Base-by-base conservation (phyloP, 169 alveolate species). In the Eimeria necatrix region DNA sequence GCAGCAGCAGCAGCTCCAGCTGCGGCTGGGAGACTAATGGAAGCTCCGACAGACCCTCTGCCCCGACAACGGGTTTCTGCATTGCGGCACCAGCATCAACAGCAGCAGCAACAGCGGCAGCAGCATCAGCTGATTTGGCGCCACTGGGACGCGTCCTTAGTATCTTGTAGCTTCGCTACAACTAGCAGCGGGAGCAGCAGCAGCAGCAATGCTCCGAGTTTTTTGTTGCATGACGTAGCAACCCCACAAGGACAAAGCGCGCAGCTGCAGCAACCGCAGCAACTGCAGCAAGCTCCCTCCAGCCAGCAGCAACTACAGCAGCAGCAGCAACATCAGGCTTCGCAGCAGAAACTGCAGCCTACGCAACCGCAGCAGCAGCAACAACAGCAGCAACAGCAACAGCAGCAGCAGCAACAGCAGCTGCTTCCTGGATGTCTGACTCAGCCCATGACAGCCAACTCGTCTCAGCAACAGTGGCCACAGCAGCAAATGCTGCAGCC, bases 141-240 rank as follows among this genome's bases (percentile, higher is more conserved):
- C 16, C 85, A 26, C 24, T 32, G 59, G 56, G 85, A 74, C 59
- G 41, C 51, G 24, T 74, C 85, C 10, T 74, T 74, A 2, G 12
- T 46, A 14, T 74, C 85, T 46, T 74, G 41, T 41, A 8, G 61
- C 24, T 48, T 74, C 32, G n/a, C 85, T 3, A 56, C 68, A 0
- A 68, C 78, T 12, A 68, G 51, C 16, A 52, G 52, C 26, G n/a
- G 71, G 70, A 80, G 89, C 89, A 80, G 64, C 70, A 80, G 89
- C 89, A 51, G 71, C 49, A 80, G 89, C 70, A 51, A 80, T 68
- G 70, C 71, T 26, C 89, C 89, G 7, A 20, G 71, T 52, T 80
- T 80, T 48, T 24, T 80, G 12, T n/a, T 80, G 49, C 89, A 80
- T 64, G 89, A 68, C 20, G 20, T 48, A 46, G 56, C 52, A 16